These are phyloP conservation scores for Trichoderma koningii DNA, from an alignment of 2,329 filamentous ascomycete species.

Conservation along the genomic window DNA sequence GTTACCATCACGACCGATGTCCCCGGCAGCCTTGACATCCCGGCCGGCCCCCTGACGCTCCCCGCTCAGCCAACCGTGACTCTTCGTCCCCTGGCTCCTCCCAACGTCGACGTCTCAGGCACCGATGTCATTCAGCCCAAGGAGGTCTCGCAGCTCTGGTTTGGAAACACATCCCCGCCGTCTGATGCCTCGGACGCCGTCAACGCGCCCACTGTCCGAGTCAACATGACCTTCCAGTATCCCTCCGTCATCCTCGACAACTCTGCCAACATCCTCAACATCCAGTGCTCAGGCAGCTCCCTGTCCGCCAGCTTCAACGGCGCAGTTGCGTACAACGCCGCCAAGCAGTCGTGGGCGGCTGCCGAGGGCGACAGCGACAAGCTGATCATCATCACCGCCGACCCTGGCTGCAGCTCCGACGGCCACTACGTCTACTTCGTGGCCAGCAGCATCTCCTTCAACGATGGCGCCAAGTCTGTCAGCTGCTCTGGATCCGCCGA, in stretches of 20 bases:
- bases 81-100: conserved; percentile 3
- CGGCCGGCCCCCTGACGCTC: not conserved
- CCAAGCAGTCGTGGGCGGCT: conserved; percentile 1
- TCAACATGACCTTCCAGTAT: conserved; percentile 17
- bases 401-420: conserved; percentile 7
- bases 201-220: conserved; percentile 4
- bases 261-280: conserved; percentile 5
- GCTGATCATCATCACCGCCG: conserved; percentile 7
- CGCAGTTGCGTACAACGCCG: not conserved
- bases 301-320: conserved; percentile 6
- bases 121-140: not conserved
- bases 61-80: conserved; percentile 7
- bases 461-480: not conserved
- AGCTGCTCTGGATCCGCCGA: conserved; percentile 1
- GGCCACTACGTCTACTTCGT: conserved; percentile 12
- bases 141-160: conserved; percentile 5
- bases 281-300: not conserved
- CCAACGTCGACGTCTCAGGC: conserved; percentile 2
- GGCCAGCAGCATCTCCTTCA: not conserved
- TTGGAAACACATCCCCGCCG: not conserved
- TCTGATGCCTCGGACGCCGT: conserved; percentile 2
- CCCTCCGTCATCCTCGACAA: conserved; percentile 13
- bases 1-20: not conserved
- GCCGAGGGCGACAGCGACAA: not conserved
- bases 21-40: not conserved